Base-by-base conservation (phyloP, 169 alveolate genomes). In the Plasmodium inui region DNA sequence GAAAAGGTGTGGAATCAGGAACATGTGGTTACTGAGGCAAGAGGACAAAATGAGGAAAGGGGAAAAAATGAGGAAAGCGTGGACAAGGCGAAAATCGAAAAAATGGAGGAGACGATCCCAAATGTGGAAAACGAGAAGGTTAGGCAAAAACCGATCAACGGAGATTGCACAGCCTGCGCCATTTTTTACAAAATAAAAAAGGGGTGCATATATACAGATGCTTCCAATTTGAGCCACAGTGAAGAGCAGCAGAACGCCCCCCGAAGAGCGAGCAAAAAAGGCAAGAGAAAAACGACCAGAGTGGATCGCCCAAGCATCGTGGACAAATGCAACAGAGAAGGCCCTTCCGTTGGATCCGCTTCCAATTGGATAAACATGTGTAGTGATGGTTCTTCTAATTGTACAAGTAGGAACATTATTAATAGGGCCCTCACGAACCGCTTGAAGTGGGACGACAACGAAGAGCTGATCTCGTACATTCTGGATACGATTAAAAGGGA, bases 91-190 rank as follows among this genome's bases (percentile, higher is more conserved):
- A n/a, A 17, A 37, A 79, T 17, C 6, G 61, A 82, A n/a, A n/a
- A 17, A 37, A 79, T 17, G 17, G 61, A 82, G 32, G 61, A 82
- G 34, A 82, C 61, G 32, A 30, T 32, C 28, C n/a, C 55, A 28
- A 53, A 14, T 22, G 19, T 0, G 28, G 78, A 82, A 50, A n/a
- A 37, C 61, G 61, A n/a, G 70, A 19, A 46, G 34, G 70, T 37
- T 2, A 28, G 57, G 1, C 96, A 93, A 32, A 78, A 96, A 80
- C 97, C 95, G 72, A 53, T 84, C 30, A 84, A 92, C 82, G 98
- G 98, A 50, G 82, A 93, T 28, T 96, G 98, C 90, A 96, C 95
- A 44, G 98, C 98, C 0, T 96, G 98, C 73, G 98, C 98, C 9
- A 95, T 96, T 80, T 96, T 79, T 41, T 96, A 96, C 93, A 95